Evolutionary conservation across 176 grass and related monocot species (phyloP).

Genomic region (Triticum aestivum): IWGSC_CS_RefSeq_v2.1 NC_057800.1:528141949-528142448

Average conservation of each 20-base stretch:
- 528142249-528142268: neutral
- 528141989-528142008: too few species aligned
- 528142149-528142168: too few species aligned
- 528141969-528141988: too few species aligned
- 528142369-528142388: neutral
- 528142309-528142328: neutral
- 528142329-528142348: neutral
- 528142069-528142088: neutral
- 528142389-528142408: neutral
- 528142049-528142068: neutral
- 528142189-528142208: neutral
- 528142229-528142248: neutral
- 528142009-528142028: too few species aligned
- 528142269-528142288: neutral
- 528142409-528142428: neutral
- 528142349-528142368: neutral
- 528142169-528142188: too few species aligned
- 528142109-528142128: too few species aligned
- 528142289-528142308: neutral
- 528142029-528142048: neutral
- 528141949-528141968: too few species aligned
- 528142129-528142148: too few species aligned
- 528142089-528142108: neutral
- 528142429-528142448: neutral
- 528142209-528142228: neutral